Evolutionary conservation across 2,329 filamentous ascomycete genomes (phyloP).

Genomic region (Ceratocystis eucalypticola): DNA sequence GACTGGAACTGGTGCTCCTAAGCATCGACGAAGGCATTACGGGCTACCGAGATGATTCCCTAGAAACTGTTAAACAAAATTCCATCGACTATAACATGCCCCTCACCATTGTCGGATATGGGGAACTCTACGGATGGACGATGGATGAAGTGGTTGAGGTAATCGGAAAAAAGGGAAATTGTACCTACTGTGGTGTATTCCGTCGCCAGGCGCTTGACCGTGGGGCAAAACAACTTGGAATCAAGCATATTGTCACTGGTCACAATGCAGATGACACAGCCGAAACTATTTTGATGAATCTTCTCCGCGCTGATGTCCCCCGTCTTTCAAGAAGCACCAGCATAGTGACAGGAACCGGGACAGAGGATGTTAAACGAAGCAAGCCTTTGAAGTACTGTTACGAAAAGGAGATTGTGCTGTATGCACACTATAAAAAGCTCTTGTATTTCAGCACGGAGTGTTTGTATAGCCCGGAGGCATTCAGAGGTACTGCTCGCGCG

Average conservation of each 20-base stretch:
- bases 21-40: slow-evolving; percentile 97
- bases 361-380: slow-evolving; percentile 83
- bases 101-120: slow-evolving; percentile 83
- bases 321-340: slow-evolving; percentile 77
- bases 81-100: slow-evolving; percentile 82
- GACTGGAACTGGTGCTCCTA: slow-evolving; percentile 69
- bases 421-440: slow-evolving; percentile 90
- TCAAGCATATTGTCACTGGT: slow-evolving; percentile 88
- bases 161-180: slow-evolving; percentile 96
- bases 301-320: slow-evolving; percentile 78
- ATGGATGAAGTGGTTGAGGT: slow-evolving; percentile 98
- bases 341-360: slow-evolving; percentile 66
- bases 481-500: slow-evolving; percentile 77
- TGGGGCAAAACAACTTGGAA: slow-evolving; percentile 73
- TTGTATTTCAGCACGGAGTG: slow-evolving; percentile 99
- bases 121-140: slow-evolving; percentile 92
- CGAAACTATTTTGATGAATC: slow-evolving; percentile 95
- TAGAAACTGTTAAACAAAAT: slow-evolving; percentile 94
- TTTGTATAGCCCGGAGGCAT: slow-evolving; percentile 95
- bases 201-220: slow-evolving; percentile 85
- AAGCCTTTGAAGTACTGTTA: slow-evolving; percentile 98
- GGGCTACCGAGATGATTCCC: slow-evolving; percentile 86
- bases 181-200: slow-evolving; percentile 97
- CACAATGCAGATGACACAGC: slow-evolving; percentile 97
- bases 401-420: slow-evolving; percentile 97